These are phyloP conservation scores for Syzygium grande DNA, from an alignment of 345 rosid genomes.

Conservation along the genomic window DNA sequence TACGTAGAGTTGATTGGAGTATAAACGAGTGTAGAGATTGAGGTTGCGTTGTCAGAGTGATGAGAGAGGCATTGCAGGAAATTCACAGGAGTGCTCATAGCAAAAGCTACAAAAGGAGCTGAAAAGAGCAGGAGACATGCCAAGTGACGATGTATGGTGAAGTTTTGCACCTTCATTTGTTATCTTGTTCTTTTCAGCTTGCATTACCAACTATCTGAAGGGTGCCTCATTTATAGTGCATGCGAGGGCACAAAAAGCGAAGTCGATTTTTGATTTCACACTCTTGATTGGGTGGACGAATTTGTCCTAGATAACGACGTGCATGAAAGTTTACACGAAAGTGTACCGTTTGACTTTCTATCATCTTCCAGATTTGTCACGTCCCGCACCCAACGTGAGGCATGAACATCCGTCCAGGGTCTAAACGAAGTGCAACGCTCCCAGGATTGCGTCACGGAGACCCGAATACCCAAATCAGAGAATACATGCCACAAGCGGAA, in stretches of 20 bases:
- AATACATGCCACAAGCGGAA: too few relatives aligned
- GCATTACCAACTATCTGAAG: neutral
- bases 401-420: too few relatives aligned
- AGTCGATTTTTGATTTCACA: neutral
- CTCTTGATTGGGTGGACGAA: neutral
- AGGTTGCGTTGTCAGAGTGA: neutral
- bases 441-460: too few relatives aligned
- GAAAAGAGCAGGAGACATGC: neutral
- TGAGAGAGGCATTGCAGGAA: constrained; percentile 9
- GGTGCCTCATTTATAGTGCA: neutral
- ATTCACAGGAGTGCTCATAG: neutral
- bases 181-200: neutral
- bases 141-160: neutral
- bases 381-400: too few relatives aligned
- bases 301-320: neutral
- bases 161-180: neutral
- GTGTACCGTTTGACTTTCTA: neutral
- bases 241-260: neutral
- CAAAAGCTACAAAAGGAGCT: neutral
- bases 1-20: constrained; percentile 4
- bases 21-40: constrained; percentile 5
- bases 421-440: too few relatives aligned
- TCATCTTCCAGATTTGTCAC: too few relatives aligned
- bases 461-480: too few relatives aligned
- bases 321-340: neutral